Conservation (phyloP, 2,329 filamentous ascomycete species). For the Talaromyces funiculosus region DNA sequence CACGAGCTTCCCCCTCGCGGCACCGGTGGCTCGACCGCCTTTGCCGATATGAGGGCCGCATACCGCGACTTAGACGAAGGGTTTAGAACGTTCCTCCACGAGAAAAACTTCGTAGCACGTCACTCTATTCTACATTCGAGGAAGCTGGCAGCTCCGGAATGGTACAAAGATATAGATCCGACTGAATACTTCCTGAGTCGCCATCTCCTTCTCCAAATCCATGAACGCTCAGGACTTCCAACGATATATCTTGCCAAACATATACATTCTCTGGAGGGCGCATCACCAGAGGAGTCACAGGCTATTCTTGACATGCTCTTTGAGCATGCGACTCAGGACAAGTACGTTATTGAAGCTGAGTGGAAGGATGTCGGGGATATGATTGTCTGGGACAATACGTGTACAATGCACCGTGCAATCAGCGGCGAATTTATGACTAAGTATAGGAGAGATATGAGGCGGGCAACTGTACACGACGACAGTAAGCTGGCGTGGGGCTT, state of each 20-base stretch:
- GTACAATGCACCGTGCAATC: slow-evolving; percentile 50
- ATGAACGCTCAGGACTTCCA: slow-evolving; percentile 47
- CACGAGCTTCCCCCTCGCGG: slow-evolving; percentile 45
- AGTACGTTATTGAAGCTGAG: slow-evolving; percentile 42
- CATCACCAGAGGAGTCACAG: slow-evolving; percentile 29
- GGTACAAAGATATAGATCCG: slow-evolving; percentile 45
- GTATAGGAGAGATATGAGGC: slow-evolving; percentile 49
- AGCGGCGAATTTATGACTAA: slow-evolving; percentile 46
- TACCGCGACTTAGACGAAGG: slow-evolving; percentile 42
- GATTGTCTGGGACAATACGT: slow-evolving; percentile 56
- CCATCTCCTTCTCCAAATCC: slow-evolving; percentile 48
- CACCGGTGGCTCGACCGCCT: slow-evolving; percentile 48
- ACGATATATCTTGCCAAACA: slow-evolving; percentile 52
- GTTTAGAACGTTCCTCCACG: slow-evolving; percentile 30
- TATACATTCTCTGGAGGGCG: slow-evolving; percentile 47
- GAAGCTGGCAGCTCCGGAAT: slow-evolving; percentile 47
- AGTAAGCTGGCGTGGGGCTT: slow-evolving; percentile 40
- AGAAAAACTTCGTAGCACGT: slow-evolving; percentile 42
- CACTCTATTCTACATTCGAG: slow-evolving; percentile 50
- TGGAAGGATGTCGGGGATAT: slow-evolving; percentile 50
- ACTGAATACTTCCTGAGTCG: slow-evolving; percentile 32
- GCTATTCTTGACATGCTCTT: slow-evolving; percentile 33
- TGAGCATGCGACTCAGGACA: slow-evolving; percentile 43
- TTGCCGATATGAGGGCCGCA: slow-evolving; percentile 50
- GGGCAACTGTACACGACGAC: slow-evolving; percentile 52